These are phyloP conservation scores for Delitschia confertaspora DNA, from an alignment of 495 filamentous ascomycete genomes.

Conservation along the genomic window DNA sequence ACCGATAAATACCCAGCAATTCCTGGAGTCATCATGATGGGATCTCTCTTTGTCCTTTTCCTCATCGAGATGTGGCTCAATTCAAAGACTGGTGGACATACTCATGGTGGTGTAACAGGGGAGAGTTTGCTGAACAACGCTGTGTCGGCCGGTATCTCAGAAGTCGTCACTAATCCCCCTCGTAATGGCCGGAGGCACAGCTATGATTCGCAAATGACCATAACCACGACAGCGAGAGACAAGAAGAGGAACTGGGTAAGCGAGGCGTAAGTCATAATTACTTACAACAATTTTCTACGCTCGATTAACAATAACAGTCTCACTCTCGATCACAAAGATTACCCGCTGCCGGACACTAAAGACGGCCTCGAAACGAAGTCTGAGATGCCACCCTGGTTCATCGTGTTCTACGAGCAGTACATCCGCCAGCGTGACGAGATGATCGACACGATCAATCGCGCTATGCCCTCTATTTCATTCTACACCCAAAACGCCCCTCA, in stretches of 20 bases:
- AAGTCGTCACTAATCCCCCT: conserved; percentile 15
- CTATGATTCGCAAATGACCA: conserved; percentile 21
- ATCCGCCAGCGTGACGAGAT: conserved; percentile 45
- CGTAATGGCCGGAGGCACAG: conserved; percentile 14
- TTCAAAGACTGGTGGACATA: conserved; percentile 38
- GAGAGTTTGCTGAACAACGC: conserved; percentile 8
- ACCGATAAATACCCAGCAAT: conserved; percentile 48
- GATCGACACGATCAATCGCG: conserved; percentile 38
- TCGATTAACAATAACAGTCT: background rate
- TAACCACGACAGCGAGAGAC: conserved; percentile 3
- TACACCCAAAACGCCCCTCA: conserved; percentile 12
- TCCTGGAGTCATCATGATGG: conserved; percentile 53
- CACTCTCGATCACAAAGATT: too few species aligned
- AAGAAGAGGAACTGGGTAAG: conserved; percentile 20
- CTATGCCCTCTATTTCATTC: conserved; percentile 12
- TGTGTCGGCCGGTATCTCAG: conserved; percentile 5
- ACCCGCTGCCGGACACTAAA: conserved; percentile 5
- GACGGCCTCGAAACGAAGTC: conserved; percentile 33
- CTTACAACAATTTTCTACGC: background rate
- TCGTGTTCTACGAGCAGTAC: conserved; percentile 49
- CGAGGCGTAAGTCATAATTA: conserved; percentile 5
- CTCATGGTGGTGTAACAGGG: conserved; percentile 43
- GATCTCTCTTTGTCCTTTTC: conserved; percentile 47
- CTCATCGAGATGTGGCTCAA: conserved; percentile 45
- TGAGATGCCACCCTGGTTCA: conserved; percentile 48